Percentiles rank a stretch among this genome's conserved stretches.
Conservation (phyloP, 2,329 filamentous ascomycete genomes). For the Nemania sp. region DNA sequence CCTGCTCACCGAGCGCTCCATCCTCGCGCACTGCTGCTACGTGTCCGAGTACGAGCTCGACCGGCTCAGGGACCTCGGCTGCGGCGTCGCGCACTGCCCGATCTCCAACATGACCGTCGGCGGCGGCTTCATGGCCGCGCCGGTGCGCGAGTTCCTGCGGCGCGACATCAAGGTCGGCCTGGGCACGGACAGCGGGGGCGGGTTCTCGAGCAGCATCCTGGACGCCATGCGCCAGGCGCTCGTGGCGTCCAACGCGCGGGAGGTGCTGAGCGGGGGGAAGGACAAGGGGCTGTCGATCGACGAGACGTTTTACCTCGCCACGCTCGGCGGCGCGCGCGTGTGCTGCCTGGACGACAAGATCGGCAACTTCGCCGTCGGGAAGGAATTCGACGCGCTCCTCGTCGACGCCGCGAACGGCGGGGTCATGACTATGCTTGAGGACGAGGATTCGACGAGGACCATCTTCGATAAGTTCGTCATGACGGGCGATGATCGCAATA, state of each 20-base stretch:
- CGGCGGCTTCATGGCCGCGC: constrained; percentile 66
- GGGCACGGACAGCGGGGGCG: constrained; percentile 67
- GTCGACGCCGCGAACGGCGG: constrained; percentile 45
- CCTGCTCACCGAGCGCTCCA: constrained; percentile 58
- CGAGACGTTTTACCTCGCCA: constrained; percentile 64
- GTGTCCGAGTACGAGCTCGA: constrained; percentile 61
- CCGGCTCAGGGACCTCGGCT: constrained; percentile 51
- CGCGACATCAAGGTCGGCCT: constrained; percentile 67
- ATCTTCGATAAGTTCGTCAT: constrained; percentile 68
- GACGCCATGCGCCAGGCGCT: constrained; percentile 63
- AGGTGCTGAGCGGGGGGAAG: constrained; percentile 45
- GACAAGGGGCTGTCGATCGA: constrained; percentile 53
- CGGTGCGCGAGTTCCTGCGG: constrained; percentile 60
- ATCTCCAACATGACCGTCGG: constrained; percentile 67
- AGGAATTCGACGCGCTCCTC: constrained; percentile 66
- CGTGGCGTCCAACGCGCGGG: constrained; percentile 56
- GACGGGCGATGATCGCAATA: constrained; percentile 68
- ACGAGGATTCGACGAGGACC: constrained; percentile 49
- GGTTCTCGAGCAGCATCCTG: constrained; percentile 64
- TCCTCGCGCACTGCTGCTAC: constrained; percentile 70
- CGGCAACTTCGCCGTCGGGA: constrained; percentile 62
- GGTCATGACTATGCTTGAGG: constrained; percentile 58
- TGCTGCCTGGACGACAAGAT: constrained; percentile 57
- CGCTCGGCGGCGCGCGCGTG: constrained; percentile 63
- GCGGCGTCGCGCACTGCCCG: constrained; percentile 68